Evolutionary conservation across 306 rosid species (phyloP).

Genomic region (Casuarina cunninghamiana): DNA sequence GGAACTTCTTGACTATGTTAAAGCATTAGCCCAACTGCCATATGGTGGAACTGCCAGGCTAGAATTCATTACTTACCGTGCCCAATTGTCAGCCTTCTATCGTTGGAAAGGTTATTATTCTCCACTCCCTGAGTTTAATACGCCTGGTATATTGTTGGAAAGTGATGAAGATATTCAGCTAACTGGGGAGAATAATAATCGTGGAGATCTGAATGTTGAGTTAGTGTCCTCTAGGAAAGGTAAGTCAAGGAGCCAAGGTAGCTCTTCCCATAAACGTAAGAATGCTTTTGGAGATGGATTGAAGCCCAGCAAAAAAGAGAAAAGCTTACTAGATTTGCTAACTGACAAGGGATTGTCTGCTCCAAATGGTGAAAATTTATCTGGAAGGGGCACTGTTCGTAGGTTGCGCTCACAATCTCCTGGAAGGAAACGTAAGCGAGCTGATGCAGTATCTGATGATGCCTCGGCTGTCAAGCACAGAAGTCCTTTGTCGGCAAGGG

Average conservation of each 20-base stretch:
- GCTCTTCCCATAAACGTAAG: constrained; percentile 34
- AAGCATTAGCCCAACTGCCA: constrained; percentile 55
- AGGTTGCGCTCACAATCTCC: constrained; percentile 15
- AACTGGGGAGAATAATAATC: constrained; percentile 28
- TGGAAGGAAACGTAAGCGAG: constrained; percentile 42
- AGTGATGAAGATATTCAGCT: constrained; percentile 38
- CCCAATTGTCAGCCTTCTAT: constrained; percentile 58
- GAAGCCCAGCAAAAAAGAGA: constrained; percentile 33
- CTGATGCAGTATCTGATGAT: constrained; percentile 28
- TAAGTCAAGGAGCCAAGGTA: constrained; percentile 19
- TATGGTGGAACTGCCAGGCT: constrained; percentile 43
- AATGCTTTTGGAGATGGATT: constrained; percentile 17
- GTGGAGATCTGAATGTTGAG: constrained; percentile 24
- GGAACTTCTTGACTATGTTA: constrained; percentile 51
- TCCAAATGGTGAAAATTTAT: constrained; percentile 23
- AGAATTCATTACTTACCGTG: constrained; percentile 40
- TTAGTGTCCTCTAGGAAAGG: constrained; percentile 5
- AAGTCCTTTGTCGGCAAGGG: neutral
- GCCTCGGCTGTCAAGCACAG: constrained; percentile 21
- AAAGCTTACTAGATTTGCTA: constrained; percentile 41
- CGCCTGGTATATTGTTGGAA: constrained; percentile 42
- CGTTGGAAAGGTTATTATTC: constrained; percentile 63
- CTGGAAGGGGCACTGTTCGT: constrained; percentile 30
- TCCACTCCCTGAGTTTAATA: constrained; percentile 51
- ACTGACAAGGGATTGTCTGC: constrained; percentile 31